A percentile compares a stretch with the other conserved stretches of the same genome.
Evolutionary conservation across 1,284 basidiomycete species (phyloP).

Genomic region (Ceratobasidium sp.): DNA sequence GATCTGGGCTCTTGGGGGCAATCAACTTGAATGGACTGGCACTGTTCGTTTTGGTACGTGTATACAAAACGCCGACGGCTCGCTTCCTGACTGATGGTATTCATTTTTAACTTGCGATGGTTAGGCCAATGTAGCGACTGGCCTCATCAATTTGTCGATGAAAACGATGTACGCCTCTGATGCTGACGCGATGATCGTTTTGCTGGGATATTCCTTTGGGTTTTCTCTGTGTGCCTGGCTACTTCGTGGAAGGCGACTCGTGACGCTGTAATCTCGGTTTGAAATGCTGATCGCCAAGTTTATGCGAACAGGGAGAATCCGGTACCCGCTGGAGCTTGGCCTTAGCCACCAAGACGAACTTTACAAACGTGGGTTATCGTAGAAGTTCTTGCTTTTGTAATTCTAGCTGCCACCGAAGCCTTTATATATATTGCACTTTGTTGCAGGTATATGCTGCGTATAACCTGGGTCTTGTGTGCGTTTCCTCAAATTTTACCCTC

Average conservation of each 20-base stretch:
- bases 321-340: too few relatives aligned
- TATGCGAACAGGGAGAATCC: too few relatives aligned
- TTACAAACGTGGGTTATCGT: too few relatives aligned
- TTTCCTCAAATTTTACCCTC: too few relatives aligned
- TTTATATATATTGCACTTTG: too few relatives aligned
- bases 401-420: too few relatives aligned
- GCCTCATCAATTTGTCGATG: constrained; percentile 84
- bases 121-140: constrained; percentile 90
- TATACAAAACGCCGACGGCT: neutral
- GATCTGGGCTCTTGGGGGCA: constrained; percentile 77
- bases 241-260: constrained; percentile 57
- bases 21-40: constrained; percentile 86
- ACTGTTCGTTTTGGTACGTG: constrained; percentile 84
- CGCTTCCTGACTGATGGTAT: neutral
- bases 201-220: constrained; percentile 73
- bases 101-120: constrained; percentile 3
- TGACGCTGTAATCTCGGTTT: constrained; percentile 10
- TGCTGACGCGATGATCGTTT: constrained; percentile 70
- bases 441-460: too few relatives aligned
- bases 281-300: too few relatives aligned
- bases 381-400: too few relatives aligned
- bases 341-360: too few relatives aligned
- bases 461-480: too few relatives aligned
- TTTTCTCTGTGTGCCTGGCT: constrained; percentile 75
- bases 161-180: constrained; percentile 85